Evolutionary conservation across 306 rosid species (phyloP), one percentile per base, ranked within the genome.

Genomic region (Lablab purpureus): DNA sequence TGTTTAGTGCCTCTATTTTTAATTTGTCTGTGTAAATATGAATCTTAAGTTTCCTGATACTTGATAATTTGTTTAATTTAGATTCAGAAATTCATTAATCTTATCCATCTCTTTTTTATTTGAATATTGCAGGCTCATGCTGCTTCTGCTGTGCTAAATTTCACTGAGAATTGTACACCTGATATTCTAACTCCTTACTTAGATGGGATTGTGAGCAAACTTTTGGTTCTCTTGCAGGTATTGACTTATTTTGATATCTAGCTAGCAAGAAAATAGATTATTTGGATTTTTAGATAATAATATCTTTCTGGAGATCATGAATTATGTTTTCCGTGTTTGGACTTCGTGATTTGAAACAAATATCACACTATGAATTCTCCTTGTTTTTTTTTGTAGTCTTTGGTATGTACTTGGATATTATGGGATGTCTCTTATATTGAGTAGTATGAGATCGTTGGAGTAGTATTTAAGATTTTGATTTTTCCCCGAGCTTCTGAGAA

Each of bases 101-200:
- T 36, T 47, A 51, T 66, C 78, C 56, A 28, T 55, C 34, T 30
- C 4, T 41, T 79, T 80, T 49, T 47, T 43, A 11, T 36, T 49
- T 81, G 54, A 62, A 43, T 52, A 40, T 78, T 76, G 41, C 90
- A 89, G 96, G 96, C 96, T 49, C 96, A 89, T 81, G 96, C 96
- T 55, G 96, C 96, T 69, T 91, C 96, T 65, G 96, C 96, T 17
- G 90, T 89, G 64, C 87, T 91, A 36, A 91, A 91, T 81, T 89
- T 91, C 75, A 87, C 91, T 28, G 96, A 91, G 85, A 91, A 89
- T 81, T 91, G 96, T 72, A 89, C 88, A 62, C 87, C 93, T 10
- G 87, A 87, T 80, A 85, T 89, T 37, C 86, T 91, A 70, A 83
- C 83, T 51, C 95, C 95, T 9, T 91, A 91, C 78, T 82, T 91